phyloP scores from a whole-genome alignment of 2,329 filamentous ascomycete genomes.

The Talaromyces rugulosus region DNA sequence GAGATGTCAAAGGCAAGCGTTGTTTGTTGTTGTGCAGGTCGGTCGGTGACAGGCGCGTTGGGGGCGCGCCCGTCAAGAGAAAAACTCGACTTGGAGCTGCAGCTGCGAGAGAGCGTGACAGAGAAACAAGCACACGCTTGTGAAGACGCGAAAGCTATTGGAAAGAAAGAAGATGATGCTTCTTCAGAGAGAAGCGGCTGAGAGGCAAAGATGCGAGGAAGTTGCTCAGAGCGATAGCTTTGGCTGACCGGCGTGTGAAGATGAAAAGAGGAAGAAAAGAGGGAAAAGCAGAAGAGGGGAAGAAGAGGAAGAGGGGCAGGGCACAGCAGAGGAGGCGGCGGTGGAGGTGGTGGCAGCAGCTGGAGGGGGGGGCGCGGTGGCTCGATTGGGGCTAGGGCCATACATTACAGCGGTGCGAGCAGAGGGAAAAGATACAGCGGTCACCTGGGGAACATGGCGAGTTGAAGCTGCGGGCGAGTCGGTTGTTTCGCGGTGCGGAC shows the following conservation, averaged over 20 bases:
- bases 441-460: neutral
- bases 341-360: neutral
- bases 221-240: neutral
- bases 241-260: neutral
- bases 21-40: neutral
- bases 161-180: neutral
- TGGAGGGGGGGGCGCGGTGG: neutral
- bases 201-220: neutral
- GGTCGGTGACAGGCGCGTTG: neutral
- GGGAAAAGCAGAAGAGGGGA: neutral
- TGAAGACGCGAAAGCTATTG: neutral
- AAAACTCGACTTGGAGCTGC: neutral
- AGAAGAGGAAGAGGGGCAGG: neutral
- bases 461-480: neutral
- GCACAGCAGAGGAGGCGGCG: neutral
- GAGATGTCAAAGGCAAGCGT: neutral
- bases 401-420: slow-evolving; percentile 1
- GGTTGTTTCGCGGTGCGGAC: neutral
- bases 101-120: neutral
- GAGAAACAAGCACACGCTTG: neutral
- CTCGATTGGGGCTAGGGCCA: slow-evolving; percentile 7
- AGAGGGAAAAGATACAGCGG: neutral
- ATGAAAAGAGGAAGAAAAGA: neutral
- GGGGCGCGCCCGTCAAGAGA: neutral
- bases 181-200: neutral